Evolutionary conservation across 2,329 filamentous ascomycete species (phyloP), one percentile per base, ranked within the genome.

Genomic region (Dryadomyces quercivorus): DNA sequence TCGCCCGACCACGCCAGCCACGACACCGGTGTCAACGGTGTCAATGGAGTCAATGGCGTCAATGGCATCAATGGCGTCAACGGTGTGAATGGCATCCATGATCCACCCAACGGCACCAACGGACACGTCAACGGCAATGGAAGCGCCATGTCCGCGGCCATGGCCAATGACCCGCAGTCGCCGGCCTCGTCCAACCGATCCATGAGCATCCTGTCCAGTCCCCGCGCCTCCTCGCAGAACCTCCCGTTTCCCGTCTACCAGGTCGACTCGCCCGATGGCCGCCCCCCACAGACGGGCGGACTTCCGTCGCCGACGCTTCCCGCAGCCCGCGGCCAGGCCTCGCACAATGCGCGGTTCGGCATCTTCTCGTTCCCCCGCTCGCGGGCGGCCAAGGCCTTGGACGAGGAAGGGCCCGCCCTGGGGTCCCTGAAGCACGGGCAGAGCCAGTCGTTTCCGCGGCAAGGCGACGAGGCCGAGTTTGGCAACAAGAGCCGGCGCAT

Each of bases 401-500:
- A 79, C 9, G 77, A 79, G 34, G 76, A 81, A 34, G 82, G 84
- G 0, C 84, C 83, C 6, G 73, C 78, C 1, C 68, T 90, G 8
- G 88, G 88, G 1, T 82, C 78, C 20, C 70, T 91, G 15, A 88
- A 87, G 63, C 70, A 79, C 34, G 77, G 80, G 0, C 86, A 92
- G 64, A 90, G 86, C 62, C 86, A 88, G 63, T 92, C 88, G 0
- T 81, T 93, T 60, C 88, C 88, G 6, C 73, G 78, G 18, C 75
- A 77, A 57, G 69, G 69, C 57, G 86, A 78, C 21, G 81, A 82
- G 13, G 67, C 66, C 61, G 85, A 76, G 63, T 68, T 69, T 65
- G 73, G 63, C 58, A 80, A 65, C 66, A 80, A 70, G 67, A 58
- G 54, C 22, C 79, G 80, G 22, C 74, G 78, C 43, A 76, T 78